Evolutionary conservation across 208 protist species (phyloP).

Genomic region (Acanthamoeba comandoni): DNA sequence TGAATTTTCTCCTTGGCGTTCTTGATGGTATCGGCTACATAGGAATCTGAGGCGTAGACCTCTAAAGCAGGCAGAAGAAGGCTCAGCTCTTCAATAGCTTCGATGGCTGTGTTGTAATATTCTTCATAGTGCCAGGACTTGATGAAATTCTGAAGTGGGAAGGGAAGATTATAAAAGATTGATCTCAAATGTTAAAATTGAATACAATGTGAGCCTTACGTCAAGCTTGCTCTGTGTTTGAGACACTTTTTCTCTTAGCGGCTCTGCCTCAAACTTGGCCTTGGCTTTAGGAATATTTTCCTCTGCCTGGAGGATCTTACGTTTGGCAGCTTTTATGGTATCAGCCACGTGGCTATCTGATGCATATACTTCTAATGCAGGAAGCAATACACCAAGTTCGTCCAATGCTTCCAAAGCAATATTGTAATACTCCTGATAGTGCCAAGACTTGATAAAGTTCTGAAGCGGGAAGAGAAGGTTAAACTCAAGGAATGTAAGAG

Average conservation of each 20-base stretch:
- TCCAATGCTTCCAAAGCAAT: slow-evolving; percentile 14
- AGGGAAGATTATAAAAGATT: not conserved
- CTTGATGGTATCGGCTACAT: slow-evolving; percentile 14
- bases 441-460: slow-evolving; percentile 30
- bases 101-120: slow-evolving; percentile 44
- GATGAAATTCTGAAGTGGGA: slow-evolving; percentile 45
- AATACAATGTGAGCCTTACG: not conserved
- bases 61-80: not conserved
- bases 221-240: slow-evolving; percentile 51
- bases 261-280: slow-evolving; percentile 34
- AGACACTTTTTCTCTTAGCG: slow-evolving; percentile 20
- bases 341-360: slow-evolving; percentile 13
- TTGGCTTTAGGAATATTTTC: slow-evolving; percentile 46
- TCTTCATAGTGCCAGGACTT: not conserved
- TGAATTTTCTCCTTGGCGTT: slow-evolving; percentile 15
- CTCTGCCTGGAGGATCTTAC: slow-evolving; percentile 4
- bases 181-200: not conserved
- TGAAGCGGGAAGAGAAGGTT: not conserved
- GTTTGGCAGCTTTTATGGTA: slow-evolving; percentile 16
- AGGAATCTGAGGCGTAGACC: slow-evolving; percentile 10
- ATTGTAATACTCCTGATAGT: slow-evolving; percentile 65
- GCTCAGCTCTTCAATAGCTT: slow-evolving; percentile 46
- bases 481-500: too few species aligned
- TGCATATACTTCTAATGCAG: slow-evolving; percentile 9
- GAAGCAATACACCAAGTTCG: slow-evolving; percentile 28